Percentiles rank a stretch among this genome's conserved stretches.
phyloP scores from a whole-genome alignment of 768 basidiomycete species.

The Mycena chlorophos region DNA sequence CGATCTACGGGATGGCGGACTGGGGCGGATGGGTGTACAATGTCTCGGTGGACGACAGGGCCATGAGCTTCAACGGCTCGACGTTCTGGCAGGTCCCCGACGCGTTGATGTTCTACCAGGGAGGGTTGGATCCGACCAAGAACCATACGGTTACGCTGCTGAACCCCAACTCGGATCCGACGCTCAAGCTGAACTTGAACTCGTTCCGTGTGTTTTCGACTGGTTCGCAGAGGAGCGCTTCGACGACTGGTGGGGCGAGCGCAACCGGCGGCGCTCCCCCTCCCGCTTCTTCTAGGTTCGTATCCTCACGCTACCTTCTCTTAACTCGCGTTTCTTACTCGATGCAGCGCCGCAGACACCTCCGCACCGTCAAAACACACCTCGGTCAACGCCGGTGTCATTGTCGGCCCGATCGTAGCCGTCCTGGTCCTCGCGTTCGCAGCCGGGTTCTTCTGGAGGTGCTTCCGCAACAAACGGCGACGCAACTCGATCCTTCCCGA shows the following conservation, averaged over 20 bases:
- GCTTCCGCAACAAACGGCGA: background rate
- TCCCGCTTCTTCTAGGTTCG: background rate
- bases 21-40: slow-evolving; percentile 16
- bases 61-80: slow-evolving; percentile 6
- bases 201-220: slow-evolving; percentile 4
- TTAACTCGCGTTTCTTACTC: background rate
- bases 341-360: background rate
- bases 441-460: slow-evolving; percentile 5
- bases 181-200: slow-evolving; percentile 12
- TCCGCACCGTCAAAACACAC: background rate
- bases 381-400: slow-evolving; percentile 9
- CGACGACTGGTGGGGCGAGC: background rate
- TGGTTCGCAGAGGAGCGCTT: too few relatives aligned
- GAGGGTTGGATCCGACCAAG: slow-evolving; percentile 12
- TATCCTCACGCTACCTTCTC: background rate
- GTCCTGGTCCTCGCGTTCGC: background rate
- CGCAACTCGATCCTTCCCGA: too few relatives aligned
- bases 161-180: background rate
- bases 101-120: slow-evolving; percentile 13
- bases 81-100: slow-evolving; percentile 19
- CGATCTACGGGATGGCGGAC: slow-evolving; percentile 5
- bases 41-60: background rate
- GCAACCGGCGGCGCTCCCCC: background rate
- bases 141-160: slow-evolving; percentile 11
- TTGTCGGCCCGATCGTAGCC: slow-evolving; percentile 12